Base-by-base conservation (phyloP, 371 early-diverging fungal genomes). In the Paraphysoderma sedebokerense region DNA sequence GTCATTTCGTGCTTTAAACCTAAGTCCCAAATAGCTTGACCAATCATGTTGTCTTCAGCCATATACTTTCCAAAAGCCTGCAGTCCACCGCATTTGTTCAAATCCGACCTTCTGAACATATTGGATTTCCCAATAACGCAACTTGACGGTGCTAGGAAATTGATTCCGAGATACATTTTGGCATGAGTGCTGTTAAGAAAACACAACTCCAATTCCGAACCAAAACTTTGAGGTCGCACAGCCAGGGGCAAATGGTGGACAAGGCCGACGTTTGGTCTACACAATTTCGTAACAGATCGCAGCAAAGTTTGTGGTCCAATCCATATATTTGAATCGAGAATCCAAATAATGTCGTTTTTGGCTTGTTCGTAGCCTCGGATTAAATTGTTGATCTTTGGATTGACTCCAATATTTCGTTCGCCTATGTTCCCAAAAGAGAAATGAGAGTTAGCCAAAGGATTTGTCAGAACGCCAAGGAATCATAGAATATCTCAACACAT, bases 301-400 rank as follows among this genome's bases (percentile, higher is more conserved):
- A 76, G 73, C 44, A 92, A 67, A 0, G 81, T 77, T 22, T 82
- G 79, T 19, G 69, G 66, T 36, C 82, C 75, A 5, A 85, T 76
- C 47, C 66, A 74, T 1, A 92, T 79, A 63, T 93, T 93, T 11
- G 83, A 82, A 54, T 96, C 97, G 22, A 82, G 67, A 38, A 92
- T 78, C 97, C 97, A 96, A 13, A 96, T 56, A 49, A 91, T 77
- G 53, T 92, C 88, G 60, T 87, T 69, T 52, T 81, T 76, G 5
- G 88, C 82, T 3, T 62, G 55, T 33, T 74, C 65, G 57, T 86
- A 92, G 2, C 85, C 79, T 48, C 74, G 66, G 11, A 88, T 56
- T 72, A 96, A 72, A 65, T 96, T 96, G 70, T 87, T 88, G 57
- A 96, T 76, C 59, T 96, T 96, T 9, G 97, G 97, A 57, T 96